Percentiles rank a stretch among this genome's conserved stretches.
These are phyloP conservation scores for Epichloe typhina DNA, from an alignment of 2,329 filamentous ascomycete genomes.

Conservation along the genomic window DNA sequence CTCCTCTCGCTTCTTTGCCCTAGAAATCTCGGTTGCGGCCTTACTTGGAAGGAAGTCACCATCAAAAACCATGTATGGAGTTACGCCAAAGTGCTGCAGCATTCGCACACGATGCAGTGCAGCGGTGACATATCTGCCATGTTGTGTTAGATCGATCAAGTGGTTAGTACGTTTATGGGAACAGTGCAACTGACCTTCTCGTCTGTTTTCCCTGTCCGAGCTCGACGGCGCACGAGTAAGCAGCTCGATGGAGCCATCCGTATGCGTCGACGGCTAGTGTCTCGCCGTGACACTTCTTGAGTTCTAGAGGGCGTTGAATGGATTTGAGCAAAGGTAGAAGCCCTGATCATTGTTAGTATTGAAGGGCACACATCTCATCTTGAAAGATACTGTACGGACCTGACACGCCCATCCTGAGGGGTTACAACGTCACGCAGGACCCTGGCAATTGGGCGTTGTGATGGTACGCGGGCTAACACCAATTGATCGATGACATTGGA, in stretches of 20 bases:
- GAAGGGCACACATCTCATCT: background rate
- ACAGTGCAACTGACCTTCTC: slow-evolving; percentile 48
- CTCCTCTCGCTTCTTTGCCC: slow-evolving; percentile 62
- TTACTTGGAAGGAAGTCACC: slow-evolving; percentile 93
- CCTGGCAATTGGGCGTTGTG: background rate
- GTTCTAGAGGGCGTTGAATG: slow-evolving; percentile 76
- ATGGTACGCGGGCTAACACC: background rate
- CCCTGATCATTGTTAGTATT: slow-evolving; percentile 34
- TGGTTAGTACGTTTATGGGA: background rate
- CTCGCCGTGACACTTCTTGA: slow-evolving; percentile 79
- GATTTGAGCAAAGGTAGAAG: slow-evolving; percentile 88
- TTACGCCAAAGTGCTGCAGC: slow-evolving; percentile 86
- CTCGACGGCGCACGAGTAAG: slow-evolving; percentile 80
- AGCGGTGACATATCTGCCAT: slow-evolving; percentile 68
- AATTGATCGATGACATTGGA: background rate
- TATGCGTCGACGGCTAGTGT: slow-evolving; percentile 94
- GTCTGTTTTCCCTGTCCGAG: slow-evolving; percentile 81
- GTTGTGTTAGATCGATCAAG: slow-evolving; percentile 1
- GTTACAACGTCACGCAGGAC: background rate
- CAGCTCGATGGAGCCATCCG: slow-evolving; percentile 93
- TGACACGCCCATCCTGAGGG: slow-evolving; percentile 23
- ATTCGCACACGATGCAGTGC: slow-evolving; percentile 84
- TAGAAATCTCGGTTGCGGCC: slow-evolving; percentile 67
- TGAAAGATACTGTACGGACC: slow-evolving; percentile 13
- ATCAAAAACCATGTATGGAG: slow-evolving; percentile 92